phyloP scores from a whole-genome alignment of 306 rosid genomes.

The Gleditsia sinensis region DNA sequence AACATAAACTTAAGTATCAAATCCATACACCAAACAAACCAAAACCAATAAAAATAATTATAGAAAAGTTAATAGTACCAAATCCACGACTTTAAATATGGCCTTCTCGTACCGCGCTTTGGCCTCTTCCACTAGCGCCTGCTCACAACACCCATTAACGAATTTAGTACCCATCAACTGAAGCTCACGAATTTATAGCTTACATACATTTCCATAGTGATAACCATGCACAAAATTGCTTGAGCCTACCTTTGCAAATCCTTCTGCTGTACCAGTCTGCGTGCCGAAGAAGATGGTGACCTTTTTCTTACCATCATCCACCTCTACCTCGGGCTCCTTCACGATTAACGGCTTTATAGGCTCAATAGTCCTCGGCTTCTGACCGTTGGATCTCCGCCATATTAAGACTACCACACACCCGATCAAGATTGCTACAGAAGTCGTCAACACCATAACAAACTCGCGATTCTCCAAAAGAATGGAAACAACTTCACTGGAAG shows the following conservation, averaged over 20 bases:
- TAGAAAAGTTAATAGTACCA: constrained; percentile 50
- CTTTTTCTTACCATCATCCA: constrained; percentile 80
- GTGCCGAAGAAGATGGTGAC: constrained; percentile 97
- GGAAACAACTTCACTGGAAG: constrained; percentile 44
- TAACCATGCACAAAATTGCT: neutral
- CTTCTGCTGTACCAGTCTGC: constrained; percentile 99
- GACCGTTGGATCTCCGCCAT: constrained; percentile 73
- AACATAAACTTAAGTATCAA: constrained; percentile 20
- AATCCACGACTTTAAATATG: constrained; percentile 74
- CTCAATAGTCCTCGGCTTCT: constrained; percentile 47
- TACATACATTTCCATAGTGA: neutral
- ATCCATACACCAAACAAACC: constrained; percentile 8
- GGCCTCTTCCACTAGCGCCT: constrained; percentile 95
- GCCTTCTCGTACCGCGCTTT: constrained; percentile 88
- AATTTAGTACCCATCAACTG: neutral
- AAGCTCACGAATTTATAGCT: neutral
- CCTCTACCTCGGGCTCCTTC: constrained; percentile 53
- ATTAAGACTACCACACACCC: constrained; percentile 77
- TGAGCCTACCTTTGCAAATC: constrained; percentile 77
- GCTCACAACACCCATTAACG: neutral
- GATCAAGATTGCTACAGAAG: constrained; percentile 82
- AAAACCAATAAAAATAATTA: neutral
- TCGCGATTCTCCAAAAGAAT: constrained; percentile 76
- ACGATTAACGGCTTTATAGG: constrained; percentile 55
- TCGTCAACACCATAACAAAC: constrained; percentile 67